Evolutionary conservation across 345 rosid genomes (phyloP), one percentile per base, ranked within the genome.

Genomic region (Draba incana): DNA sequence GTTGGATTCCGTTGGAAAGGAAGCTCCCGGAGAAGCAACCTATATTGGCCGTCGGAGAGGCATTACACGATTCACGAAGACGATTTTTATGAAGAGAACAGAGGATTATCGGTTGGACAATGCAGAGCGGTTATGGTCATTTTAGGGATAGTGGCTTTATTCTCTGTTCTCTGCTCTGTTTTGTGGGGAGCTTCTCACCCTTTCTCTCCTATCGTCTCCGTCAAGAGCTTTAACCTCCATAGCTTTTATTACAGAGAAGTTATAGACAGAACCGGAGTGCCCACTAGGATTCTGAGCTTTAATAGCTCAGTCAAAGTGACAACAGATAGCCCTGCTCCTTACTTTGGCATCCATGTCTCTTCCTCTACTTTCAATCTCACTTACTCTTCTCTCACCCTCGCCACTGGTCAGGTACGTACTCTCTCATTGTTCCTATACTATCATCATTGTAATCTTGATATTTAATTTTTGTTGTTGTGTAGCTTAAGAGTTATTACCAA

Each of bases 171-270:
- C 69, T 88, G 93, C 79, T 75, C 90, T 70, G 85, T 86, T 74
- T 73, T 91, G 24, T 91, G 93, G 96, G 89, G 93, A 3, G 93
- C 87, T 64, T 83, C 93, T 70, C 81, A 92, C 43, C 91, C 91
- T 69, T 85, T 74, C 75, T 83, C 79, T 60, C 83, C 91, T 16
- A 44, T 75, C 24, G 75, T 91, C 62, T 57, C 72, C 9, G 87
- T 86, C 60, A 84, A 81, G 83, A 89, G 89, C 78, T 77, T 92
- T 59, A 35, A 75, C 0, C 77, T 86, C 41, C 82, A 82, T 60
- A 86, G 84, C 69, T 81, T 87, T 67, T 87, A 85, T 70, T 79
- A 76, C 46, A 96, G 94, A 66, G 90, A 87, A 76, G 98, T 94
- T 28, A 71, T 85, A 15, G 98, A 89, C 75, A 55, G 56, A 68